Conservation (phyloP, 179 eudicot species). For the Silene vulgaris region DNA sequence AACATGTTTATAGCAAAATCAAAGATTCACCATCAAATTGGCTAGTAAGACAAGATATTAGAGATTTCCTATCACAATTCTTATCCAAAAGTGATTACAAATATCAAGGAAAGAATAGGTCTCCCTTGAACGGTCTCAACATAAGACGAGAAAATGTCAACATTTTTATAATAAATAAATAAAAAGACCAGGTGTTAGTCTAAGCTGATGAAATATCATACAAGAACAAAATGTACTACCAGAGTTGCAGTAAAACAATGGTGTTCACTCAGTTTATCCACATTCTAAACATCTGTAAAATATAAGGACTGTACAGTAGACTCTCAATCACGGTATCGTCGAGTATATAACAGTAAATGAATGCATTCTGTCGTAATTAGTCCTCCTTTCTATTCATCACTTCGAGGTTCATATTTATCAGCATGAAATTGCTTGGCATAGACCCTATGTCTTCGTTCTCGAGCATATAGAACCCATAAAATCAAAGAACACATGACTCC, state of each 20-base stretch:
- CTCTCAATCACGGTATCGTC: constrained; percentile 4
- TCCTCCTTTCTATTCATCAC: background rate
- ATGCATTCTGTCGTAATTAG: background rate
- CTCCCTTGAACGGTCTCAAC: no score
- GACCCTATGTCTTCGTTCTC: constrained; percentile 46
- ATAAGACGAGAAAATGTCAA: no score
- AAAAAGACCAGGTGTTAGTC: background rate
- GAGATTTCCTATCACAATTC: background rate
- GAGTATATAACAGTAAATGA: constrained; percentile 17
- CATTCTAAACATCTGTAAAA: constrained; percentile 15
- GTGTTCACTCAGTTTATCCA: constrained; percentile 6
- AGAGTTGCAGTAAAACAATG: background rate
- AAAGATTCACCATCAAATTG: background rate
- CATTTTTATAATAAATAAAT: no score
- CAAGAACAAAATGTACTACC: constrained; percentile 14
- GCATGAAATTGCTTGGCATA: constrained; percentile 30
- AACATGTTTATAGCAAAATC: no score
- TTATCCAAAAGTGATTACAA: no score
- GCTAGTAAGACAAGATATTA: background rate
- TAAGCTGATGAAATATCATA: constrained; percentile 10
- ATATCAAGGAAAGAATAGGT: no score
- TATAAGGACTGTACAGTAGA: constrained; percentile 17
- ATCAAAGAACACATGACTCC: constrained; percentile 52
- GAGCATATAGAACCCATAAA: constrained; percentile 51
- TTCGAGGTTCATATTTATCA: constrained; percentile 3